phyloP scores from a whole-genome alignment of 2,329 filamentous ascomycete genomes.

The Botrytis deweyae region DNA sequence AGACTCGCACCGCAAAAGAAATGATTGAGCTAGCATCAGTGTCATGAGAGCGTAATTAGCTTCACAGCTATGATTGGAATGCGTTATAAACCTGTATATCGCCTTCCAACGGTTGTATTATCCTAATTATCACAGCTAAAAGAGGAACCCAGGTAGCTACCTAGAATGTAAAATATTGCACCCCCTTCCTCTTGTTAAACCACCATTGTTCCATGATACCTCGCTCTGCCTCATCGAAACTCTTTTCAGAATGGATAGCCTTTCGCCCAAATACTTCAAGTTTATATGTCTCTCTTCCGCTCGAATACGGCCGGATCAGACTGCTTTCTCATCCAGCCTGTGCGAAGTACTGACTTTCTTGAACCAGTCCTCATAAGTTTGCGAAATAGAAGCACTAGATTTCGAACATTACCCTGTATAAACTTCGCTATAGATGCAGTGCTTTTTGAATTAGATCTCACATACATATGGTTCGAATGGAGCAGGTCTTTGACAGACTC shows the following conservation, averaged over 20 bases:
- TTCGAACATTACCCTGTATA: conserved; percentile 7
- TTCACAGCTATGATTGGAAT: background rate
- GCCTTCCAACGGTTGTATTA: conserved; percentile 39
- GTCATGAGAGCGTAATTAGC: background rate
- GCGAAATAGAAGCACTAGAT: background rate
- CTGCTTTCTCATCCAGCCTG: background rate
- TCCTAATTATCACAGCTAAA: conserved; percentile 36
- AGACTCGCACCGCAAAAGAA: background rate
- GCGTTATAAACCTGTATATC: background rate
- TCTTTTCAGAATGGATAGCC: conserved; percentile 37
- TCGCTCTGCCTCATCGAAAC: conserved; percentile 13
- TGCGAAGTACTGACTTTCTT: background rate
- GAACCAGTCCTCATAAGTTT: background rate
- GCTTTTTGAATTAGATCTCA: too few relatives aligned
- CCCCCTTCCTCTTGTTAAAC: conserved; percentile 44
- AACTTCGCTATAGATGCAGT: too few relatives aligned
- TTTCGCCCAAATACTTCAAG: conserved; percentile 25
- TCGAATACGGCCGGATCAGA: background rate
- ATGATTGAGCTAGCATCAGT: background rate
- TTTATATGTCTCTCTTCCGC: conserved; percentile 26
- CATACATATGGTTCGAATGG: too few relatives aligned
- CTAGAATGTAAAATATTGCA: conserved; percentile 42
- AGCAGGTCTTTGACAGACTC: too few relatives aligned
- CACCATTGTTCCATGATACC: conserved; percentile 38
- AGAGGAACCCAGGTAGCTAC: background rate